phyloP scores from a whole-genome alignment of 208 protist species.

The Sergeia podlipaevii region DNA sequence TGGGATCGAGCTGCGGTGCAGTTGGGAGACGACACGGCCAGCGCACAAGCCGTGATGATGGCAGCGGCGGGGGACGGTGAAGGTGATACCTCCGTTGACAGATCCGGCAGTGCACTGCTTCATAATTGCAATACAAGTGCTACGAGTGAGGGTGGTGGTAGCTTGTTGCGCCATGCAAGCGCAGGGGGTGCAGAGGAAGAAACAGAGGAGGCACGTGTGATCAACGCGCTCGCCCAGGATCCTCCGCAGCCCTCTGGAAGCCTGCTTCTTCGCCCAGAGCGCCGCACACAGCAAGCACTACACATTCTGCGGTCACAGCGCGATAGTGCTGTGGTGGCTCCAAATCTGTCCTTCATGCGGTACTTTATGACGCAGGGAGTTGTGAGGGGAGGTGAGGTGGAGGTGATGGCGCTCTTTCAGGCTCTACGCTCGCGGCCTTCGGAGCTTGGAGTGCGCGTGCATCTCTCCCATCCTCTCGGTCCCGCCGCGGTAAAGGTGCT shows the following conservation, averaged over 20 bases:
- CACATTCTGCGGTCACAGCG: conserved; percentile 32
- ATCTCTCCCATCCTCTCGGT: conserved; percentile 35
- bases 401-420: conserved; percentile 57
- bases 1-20: too few relatives aligned
- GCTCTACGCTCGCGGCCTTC: conserved; percentile 49
- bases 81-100: neutral
- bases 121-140: too few relatives aligned
- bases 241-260: conserved; percentile 3
- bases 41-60: too few relatives aligned
- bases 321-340: conserved; percentile 27
- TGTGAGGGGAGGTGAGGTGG: conserved; percentile 51
- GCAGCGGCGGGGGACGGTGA: too few relatives aligned
- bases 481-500: conserved; percentile 16
- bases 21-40: too few relatives aligned
- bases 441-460: conserved; percentile 56
- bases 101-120: neutral
- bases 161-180: too few relatives aligned
- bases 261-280: conserved; percentile 14
- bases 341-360: conserved; percentile 72
- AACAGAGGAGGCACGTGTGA: conserved; percentile 4
- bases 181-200: too few relatives aligned
- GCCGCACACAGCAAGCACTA: conserved; percentile 20
- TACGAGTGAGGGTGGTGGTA: too few relatives aligned
- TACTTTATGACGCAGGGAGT: conserved; percentile 76
- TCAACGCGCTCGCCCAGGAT: conserved; percentile 18